Base-by-base conservation (phyloP, 768 basidiomycete genomes). In the Sporobolomyces pararoseus region DNA sequence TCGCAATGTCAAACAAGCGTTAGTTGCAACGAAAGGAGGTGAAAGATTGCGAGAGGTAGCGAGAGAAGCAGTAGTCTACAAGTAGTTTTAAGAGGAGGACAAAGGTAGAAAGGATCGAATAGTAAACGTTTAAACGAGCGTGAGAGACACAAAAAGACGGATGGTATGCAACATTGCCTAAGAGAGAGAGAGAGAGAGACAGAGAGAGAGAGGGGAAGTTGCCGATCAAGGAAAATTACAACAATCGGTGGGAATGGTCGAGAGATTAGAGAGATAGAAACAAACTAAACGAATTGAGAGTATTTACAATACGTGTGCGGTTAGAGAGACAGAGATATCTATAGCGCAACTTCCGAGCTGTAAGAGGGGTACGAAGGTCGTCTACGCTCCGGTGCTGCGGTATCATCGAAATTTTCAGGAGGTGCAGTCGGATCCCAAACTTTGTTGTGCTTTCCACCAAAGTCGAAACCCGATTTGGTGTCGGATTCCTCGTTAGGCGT, bases 281-380 rank as follows among this genome's bases (percentile, higher is more conserved):
- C n/a, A n/a, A n/a, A n/a, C n/a, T n/a, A n/a, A n/a, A n/a, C n/a
- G n/a, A n/a, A n/a, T n/a, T n/a, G n/a, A n/a, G n/a, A n/a, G n/a
- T n/a, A n/a, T n/a, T n/a, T n/a, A n/a, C n/a, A n/a, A n/a, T 31
- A 31, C 21, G 29, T 34, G 54, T 14, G 37, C 9, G n/a, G n/a
- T 9, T 31, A 42, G 57, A 12, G 57, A 58, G 57, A 42, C 27
- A 60, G 44, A 29, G 44, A 4, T 23, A 29, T 46, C 58, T 60
- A 60, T 35, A 47, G 58, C 16, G 25, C 58, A 2, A 37, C 44
- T 46, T 60, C 58, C 2, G 42, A 31, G 13, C 50, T 31, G 50
- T 66, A 66, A 5, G 58, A 60, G 0, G 65, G 57, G 57, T 66
- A 51, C 6, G 57, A 60, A 23, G 65, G 49, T 10, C 57, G 25